These are phyloP conservation scores for Spizellomyces punctatus DNA, from an alignment of 192 early-diverging fungal genomes.

Conservation along the genomic window DNA sequence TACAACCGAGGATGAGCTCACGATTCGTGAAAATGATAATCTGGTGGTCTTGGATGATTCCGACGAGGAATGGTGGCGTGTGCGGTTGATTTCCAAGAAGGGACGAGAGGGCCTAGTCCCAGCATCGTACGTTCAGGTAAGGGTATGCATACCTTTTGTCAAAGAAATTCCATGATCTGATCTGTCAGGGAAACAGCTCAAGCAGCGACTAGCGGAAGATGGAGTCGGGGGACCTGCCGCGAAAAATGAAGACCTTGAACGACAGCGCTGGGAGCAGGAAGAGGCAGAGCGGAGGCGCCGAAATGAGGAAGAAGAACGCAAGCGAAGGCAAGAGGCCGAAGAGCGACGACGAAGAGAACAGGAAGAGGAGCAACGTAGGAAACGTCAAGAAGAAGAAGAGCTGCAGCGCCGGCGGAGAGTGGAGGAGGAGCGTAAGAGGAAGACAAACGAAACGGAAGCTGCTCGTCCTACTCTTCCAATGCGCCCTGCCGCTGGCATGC, in stretches of 20 bases:
- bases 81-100: slow-evolving; percentile 67
- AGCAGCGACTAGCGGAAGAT: slow-evolving; percentile 32
- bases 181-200: slow-evolving; percentile 39
- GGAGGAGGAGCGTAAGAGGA: slow-evolving; percentile 2
- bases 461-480: slow-evolving; percentile 9
- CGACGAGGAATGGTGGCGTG: slow-evolving; percentile 92
- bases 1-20: slow-evolving; percentile 79
- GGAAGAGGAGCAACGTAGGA: slow-evolving; percentile 27
- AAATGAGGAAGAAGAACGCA: slow-evolving; percentile 37
- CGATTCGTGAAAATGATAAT: slow-evolving; percentile 83
- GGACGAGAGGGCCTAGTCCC: slow-evolving; percentile 83
- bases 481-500: neutral
- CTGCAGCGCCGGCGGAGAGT: slow-evolving; percentile 25
- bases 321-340: slow-evolving; percentile 40
- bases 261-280: slow-evolving; percentile 5
- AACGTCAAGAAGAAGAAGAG: slow-evolving; percentile 37
- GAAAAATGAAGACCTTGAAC: neutral
- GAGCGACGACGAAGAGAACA: slow-evolving; percentile 20
- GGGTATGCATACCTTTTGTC: neutral
- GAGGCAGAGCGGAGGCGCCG: slow-evolving; percentile 27
- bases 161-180: neutral
- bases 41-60: slow-evolving; percentile 83
- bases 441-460: neutral
- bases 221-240: neutral
- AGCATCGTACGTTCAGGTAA: slow-evolving; percentile 82